Evolutionary conservation across 2,329 filamentous ascomycete species (phyloP), one percentile per base, ranked within the genome.

Genomic region (Corinectria fuckeliana): DNA sequence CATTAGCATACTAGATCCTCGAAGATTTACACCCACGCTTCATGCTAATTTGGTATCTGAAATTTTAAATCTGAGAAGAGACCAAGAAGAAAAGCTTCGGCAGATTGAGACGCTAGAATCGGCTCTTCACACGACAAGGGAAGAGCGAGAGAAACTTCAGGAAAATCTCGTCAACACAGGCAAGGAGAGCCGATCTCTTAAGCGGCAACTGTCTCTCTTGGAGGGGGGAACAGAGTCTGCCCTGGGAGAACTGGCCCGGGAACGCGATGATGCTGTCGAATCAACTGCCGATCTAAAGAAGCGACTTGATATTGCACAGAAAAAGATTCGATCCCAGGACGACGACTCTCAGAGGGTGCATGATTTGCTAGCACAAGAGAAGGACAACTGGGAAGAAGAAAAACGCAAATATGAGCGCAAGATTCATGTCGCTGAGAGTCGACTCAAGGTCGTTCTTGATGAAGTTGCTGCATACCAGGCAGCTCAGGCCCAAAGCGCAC

Each of bases 31-130:
- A 0, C 95, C 95, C 1, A 98, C 93, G 0, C 80, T 99, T 10
- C 95, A 98, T 75, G 95, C 95, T 8, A 97, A 92, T 49, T 81
- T 99, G 6, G 94, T 99, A 1, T 94, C 94, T 0, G 95, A 99
- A 75, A 99, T 99, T 63, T 81, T 99, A 36, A 87, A 88, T 2
- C 79, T 99, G 49, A 88, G 93, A 20, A 85, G 95, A 58, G 95
- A 99, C 65, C 87, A 98, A 62, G 95, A 99, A 72, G 92, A 91
- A 39, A 97, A 97, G 77, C 85, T 89, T 42, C 91, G 88, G 69
- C 85, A 92, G 52, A 97, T 99, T 54, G 93, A 97, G 72, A 88
- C 85, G 52, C 81, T 99, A 14, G 95, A 99, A 76, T 80, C 83
- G 1, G 88, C 84, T 23, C 79, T 99, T 30, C 88, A 96, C 62